Base-by-base conservation (phyloP, 306 rosid genomes). In the Prunus padus region DNA sequence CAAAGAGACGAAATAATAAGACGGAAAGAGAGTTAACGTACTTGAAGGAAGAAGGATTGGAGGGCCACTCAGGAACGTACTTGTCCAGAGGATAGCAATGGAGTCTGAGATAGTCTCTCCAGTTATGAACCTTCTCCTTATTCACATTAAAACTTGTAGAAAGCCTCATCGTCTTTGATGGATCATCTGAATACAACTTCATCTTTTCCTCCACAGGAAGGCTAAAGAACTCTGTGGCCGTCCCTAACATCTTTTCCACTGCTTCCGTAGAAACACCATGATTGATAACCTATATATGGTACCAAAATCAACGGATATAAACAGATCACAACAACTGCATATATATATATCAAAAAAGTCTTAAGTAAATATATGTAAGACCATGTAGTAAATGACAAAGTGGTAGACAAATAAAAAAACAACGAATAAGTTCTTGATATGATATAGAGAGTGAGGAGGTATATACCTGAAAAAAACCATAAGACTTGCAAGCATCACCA, bases 71-170 rank as follows among this genome's bases (percentile, higher is more conserved):
- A 1, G 88, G 90, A 2, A 72, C 82, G 76, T 81, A 96, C 31
- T 87, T 77, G 2, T 91, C 85, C 33, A 96, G 73, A 13, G 99
- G 99, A 68, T 92, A 73, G 31, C 99, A 95, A 74, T 95, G 99
- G 52, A 95, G 97, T 11, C 99, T 76, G 6, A 96, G 97, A 64
- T 90, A 96, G 65, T 96, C 99, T 55, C 99, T 92, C 99, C 98
- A 96, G 42, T 96, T 96, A 68, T 87, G 98, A 2, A 96, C 90
- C 1, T 72, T 71, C 68, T 92, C 98, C 64, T 90, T 96, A 0
- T 72, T 89, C 10, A 96, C 87, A 54, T 96, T 92, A 71, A 90
- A 96, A 78, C 99, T 96, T 0, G 99, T 92, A 0, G 98, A 96
- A 1, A 96, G 67, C 54, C 99, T 92, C 77, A 81, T 68, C 18